Base-by-base conservation (phyloP, 2,329 filamentous ascomycete species). In the Aspergillus ustus region DNA sequence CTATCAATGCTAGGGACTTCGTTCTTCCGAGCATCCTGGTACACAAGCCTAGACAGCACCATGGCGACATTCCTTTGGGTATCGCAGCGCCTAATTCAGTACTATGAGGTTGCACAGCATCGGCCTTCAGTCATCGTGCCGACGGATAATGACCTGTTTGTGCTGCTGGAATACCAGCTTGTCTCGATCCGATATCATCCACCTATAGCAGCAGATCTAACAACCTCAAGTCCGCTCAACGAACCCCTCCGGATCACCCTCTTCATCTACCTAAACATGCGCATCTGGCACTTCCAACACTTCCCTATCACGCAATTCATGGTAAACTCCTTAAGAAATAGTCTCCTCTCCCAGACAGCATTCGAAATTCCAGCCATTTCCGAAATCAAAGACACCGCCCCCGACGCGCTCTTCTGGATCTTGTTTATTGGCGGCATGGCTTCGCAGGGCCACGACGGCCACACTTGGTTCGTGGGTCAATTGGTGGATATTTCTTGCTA, bases 121-220 rank as follows among this genome's bases (percentile, higher is more conserved):
- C 9, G n/a, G 2, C 57, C 57, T 17, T n/a, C 9, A 2, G 17
- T 53, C 20, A 40, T 59, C 25, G 49, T 37, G 43, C 40, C 49
- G 13, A 59, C 57, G 13, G 57, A 59, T n/a, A 59, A 59, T 37
- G 57, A 59, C 19, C 50, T 59, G 4, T 59, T 46, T 34, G 8
- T 53, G n/a, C 20, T 59, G 6, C 29, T 59, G 2, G 19, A 52
- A 44, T 25, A 59, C 22, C 49, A 53, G 22, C 50, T 59, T 19
- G 20, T 59, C n/a, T 45, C 50, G 11, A 20, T 28, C 11, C 31
- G 19, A 17, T 53, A 59, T 37, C 25, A 59, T 37, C 25, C 9
- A 5, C 11, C 15, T 15, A 25, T 25, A 25, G 4, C 25, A 25
- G 25, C 25, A 25, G 25, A 25, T 25, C 25, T 5, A 25, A 4